Conservation (phyloP, 768 basidiomycete genomes). For the Lactifluus echinatus region DNA sequence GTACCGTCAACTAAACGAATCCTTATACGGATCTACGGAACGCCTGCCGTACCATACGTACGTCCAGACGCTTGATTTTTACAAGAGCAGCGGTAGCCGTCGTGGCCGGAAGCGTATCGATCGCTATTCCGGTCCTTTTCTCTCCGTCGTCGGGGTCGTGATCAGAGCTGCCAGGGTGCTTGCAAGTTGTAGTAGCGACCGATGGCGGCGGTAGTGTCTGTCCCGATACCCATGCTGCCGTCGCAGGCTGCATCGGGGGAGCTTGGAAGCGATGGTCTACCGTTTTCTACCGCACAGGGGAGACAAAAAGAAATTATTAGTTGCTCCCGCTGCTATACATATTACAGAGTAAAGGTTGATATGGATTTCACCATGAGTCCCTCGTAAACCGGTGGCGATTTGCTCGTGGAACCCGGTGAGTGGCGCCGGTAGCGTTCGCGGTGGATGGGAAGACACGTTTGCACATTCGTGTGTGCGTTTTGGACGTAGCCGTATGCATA, state of each 20-base stretch:
- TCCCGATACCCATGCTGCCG: background rate
- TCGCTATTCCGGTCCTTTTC: background rate
- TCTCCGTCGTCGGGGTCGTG: background rate
- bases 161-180: background rate
- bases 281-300: too few relatives aligned
- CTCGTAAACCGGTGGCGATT: background rate
- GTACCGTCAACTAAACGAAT: background rate
- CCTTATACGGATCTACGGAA: background rate
- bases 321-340: too few relatives aligned
- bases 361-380: conserved; percentile 2
- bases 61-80: background rate
- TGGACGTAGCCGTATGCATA: conserved; percentile 9
- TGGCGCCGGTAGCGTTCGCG: background rate
- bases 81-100: background rate
- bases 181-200: background rate
- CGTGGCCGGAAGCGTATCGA: background rate
- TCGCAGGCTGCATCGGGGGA: background rate
- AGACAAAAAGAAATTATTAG: too few relatives aligned
- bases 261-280: background rate
- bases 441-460: background rate
- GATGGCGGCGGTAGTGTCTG: background rate
- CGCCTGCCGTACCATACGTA: background rate
- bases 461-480: background rate
- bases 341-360: background rate
- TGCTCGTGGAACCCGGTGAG: background rate